Percentiles rank a stretch among this genome's conserved stretches.
Evolutionary conservation across 768 basidiomycete species (phyloP).

Genomic region (Aureoboletus auriporus): DNA sequence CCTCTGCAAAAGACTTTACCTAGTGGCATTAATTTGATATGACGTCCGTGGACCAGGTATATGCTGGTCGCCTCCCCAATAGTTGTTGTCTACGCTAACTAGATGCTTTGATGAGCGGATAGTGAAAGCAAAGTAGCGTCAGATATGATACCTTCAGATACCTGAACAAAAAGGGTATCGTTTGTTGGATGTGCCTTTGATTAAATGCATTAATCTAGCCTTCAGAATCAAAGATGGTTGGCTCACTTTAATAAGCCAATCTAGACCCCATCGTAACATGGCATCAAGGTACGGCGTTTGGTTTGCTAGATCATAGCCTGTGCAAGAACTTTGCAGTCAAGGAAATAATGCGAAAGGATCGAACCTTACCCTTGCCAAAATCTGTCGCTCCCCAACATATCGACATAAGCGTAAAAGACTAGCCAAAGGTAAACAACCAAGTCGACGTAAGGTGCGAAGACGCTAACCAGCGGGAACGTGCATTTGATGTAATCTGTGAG

Average conservation of each 20-base stretch:
- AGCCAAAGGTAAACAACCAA: conserved; percentile 1
- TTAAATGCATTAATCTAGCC: background rate
- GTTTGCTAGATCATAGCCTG: conserved; percentile 79
- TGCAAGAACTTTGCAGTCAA: background rate
- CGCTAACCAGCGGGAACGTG: conserved; percentile 73
- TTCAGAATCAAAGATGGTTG: background rate
- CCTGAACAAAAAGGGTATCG: conserved; percentile 71
- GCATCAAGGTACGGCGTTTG: conserved; percentile 91
- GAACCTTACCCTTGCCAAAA: conserved; percentile 62
- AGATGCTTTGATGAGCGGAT: conserved; percentile 4
- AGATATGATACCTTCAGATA: conserved; percentile 53
- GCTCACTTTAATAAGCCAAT: conserved; percentile 85
- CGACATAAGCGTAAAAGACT: conserved; percentile 83
- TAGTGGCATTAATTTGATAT: conserved; percentile 72
- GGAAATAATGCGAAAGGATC: background rate
- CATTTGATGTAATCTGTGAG: conserved; percentile 79
- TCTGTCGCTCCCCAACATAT: conserved; percentile 90
- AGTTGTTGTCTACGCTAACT: conserved; percentile 66
- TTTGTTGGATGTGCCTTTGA: conserved; percentile 73
- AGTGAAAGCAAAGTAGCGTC: background rate
- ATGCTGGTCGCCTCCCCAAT: conserved; percentile 85
- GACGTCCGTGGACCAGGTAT: conserved; percentile 75
- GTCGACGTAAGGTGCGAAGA: background rate
- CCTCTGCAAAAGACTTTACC: conserved; percentile 23
- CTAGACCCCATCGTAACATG: conserved; percentile 86